Base-by-base conservation (phyloP, 441 rosid genomes). In the Populus tomentosa region DNA sequence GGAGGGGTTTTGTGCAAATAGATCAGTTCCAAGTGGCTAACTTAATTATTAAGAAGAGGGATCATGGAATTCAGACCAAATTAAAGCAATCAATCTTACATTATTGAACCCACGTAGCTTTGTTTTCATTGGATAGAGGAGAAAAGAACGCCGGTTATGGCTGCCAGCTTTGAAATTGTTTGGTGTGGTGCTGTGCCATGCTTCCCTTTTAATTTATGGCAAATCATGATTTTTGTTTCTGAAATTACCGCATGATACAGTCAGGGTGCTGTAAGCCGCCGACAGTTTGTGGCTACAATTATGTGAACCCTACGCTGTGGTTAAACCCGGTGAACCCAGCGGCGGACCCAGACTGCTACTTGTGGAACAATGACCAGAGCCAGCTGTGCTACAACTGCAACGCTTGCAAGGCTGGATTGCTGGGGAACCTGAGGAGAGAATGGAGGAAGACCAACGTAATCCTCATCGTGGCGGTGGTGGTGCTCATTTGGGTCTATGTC, bases 201-300 rank as follows among this genome's bases (percentile, higher is more conserved):
- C 10, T 11, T 42, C 14, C 16, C 0, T 78, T 30, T 26, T 38
- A 30, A 1, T 23, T 8, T 26, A 46, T 65, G 30, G 2, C n/a
- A 16, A 7, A 16, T 53, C 62, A 11, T 36, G 18, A 59, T 40
- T 53, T 23, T 36, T 11, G 23, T n/a, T 24, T 71, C 5, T 79
- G 14, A 30, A 40, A 68, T 20, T 79, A 14, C 24, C 70, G 5
- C 53, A 0, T 23, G 36, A 53, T 77, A 24, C 86, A 90, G 94
- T 90, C 90, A 23, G 96, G 96, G 1, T 91, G 94, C 69, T 90
- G 96, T 81, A 90, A 89, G 82, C 96, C 92, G 6, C 96, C 96
- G 23, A 72, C 86, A 10, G 83, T 75, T 10, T 91, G 96, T 64
- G 86, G 89, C 33, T 88, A 84, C 75, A 74, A 35, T 70, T 89